Evolutionary conservation across 306 rosid species (phyloP).

Genomic region (Fagus sylvatica): DNA sequence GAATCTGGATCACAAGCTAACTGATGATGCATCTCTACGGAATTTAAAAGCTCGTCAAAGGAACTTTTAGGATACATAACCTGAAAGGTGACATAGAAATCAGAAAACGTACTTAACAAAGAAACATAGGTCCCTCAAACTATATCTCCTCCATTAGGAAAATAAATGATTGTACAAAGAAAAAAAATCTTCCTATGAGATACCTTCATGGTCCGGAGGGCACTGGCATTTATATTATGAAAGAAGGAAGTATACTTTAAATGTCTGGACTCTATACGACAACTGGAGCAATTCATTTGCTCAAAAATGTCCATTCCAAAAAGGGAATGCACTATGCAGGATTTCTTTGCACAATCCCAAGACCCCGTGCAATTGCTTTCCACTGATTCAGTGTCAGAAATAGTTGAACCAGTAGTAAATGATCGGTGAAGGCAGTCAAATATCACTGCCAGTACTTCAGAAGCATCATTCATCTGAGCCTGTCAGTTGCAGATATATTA

Average conservation of each 20-base stretch:
- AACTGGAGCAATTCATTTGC: conserved; percentile 81
- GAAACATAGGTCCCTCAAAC: conserved; percentile 17
- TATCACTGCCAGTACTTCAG: conserved; percentile 87
- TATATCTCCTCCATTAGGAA: conserved; percentile 10
- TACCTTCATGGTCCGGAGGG: conserved; percentile 93
- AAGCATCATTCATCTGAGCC: conserved; percentile 99
- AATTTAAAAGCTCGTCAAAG: conserved; percentile 77
- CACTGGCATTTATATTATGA: conserved; percentile 92
- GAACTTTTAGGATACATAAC: conserved; percentile 62
- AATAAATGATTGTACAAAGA: conserved; percentile 4
- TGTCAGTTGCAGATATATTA: conserved; percentile 44
- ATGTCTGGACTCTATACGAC: conserved; percentile 82
- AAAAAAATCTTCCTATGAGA: conserved; percentile 14
- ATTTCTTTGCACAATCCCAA: conserved; percentile 77
- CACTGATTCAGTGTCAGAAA: conserved; percentile 64
- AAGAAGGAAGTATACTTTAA: conserved; percentile 92
- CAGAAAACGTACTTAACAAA: conserved; percentile 24
- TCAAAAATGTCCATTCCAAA: conserved; percentile 92
- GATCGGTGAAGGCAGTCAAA: conserved; percentile 92
- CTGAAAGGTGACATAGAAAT: conserved; percentile 45
- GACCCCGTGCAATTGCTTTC: conserved; percentile 66
- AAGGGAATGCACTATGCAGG: conserved; percentile 87
- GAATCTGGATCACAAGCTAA: conserved; percentile 82
- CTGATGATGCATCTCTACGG: conserved; percentile 89
- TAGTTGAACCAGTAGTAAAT: conserved; percentile 55